Percentiles rank a stretch among this genome's conserved stretches.
These are phyloP conservation scores for Podosphaera fusca DNA, from an alignment of 2,329 filamentous ascomycete species.

Conservation along the genomic window DNA sequence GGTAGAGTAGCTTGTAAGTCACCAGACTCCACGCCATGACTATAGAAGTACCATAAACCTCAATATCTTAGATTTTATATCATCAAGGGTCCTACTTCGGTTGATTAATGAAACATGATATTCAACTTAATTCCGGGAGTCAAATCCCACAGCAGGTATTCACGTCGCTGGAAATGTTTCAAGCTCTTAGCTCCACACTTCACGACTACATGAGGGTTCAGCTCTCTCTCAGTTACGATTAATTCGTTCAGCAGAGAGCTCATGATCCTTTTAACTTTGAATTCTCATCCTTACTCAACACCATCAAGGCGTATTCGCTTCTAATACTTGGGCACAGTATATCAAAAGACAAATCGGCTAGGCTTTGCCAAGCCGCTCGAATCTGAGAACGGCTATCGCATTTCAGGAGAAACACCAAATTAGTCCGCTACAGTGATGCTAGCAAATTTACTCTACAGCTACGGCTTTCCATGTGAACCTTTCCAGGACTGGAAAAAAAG, in stretches of 20 bases:
- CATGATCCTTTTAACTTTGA: not conserved
- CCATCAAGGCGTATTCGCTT: not conserved
- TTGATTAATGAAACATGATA: not conserved
- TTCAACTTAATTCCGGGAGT: not conserved
- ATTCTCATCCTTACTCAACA: too few species aligned
- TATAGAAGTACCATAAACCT: not conserved
- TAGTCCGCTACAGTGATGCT: not conserved
- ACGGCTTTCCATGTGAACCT: constrained; percentile 25
- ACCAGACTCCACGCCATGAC: not conserved
- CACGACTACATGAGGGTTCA: not conserved
- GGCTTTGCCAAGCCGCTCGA: not conserved
- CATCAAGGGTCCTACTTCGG: not conserved
- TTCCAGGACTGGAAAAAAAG: constrained; percentile 42
- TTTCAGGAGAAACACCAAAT: not conserved
- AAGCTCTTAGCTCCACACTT: not conserved
- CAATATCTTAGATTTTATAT: not conserved
- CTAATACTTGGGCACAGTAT: not conserved
- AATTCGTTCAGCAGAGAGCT: not conserved
- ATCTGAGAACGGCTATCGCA: not conserved
- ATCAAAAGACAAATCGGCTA: not conserved
- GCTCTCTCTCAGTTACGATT: not conserved
- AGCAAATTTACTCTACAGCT: constrained; percentile 3
- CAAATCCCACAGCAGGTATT: not conserved
- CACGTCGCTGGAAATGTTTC: not conserved
- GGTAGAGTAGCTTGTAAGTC: not conserved